These are phyloP conservation scores for Ampelocalamus luodianensis DNA, from an alignment of 176 grass and related monocot species.

Conservation along the genomic window DNA sequence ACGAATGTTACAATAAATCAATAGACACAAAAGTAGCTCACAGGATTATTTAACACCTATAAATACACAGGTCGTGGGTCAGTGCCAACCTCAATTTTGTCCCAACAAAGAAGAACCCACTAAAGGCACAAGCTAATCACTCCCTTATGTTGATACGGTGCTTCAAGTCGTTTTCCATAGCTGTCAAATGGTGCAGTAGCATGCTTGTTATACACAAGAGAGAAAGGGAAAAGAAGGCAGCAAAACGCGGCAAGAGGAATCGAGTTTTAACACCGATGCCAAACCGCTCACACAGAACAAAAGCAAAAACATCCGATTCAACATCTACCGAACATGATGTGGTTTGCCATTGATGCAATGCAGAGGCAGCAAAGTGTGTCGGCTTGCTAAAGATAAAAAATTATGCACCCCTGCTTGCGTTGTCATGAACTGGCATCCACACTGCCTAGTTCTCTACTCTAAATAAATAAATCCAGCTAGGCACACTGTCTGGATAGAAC, in stretches of 20 bases:
- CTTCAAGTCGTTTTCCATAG: neutral
- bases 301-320: neutral
- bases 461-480: neutral
- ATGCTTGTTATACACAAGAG: too few species aligned
- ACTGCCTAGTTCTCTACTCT: too few species aligned
- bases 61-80: too few species aligned
- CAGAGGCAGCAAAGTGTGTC: neutral
- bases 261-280: neutral
- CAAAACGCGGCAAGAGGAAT: neutral
- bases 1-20: too few species aligned
- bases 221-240: neutral
- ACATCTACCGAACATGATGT: slow-evolving; percentile 38
- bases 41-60: too few species aligned
- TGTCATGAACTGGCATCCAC: neutral
- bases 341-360: slow-evolving; percentile 11
- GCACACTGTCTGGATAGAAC: too few species aligned
- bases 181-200: too few species aligned
- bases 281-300: neutral
- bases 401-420: neutral
- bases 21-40: too few species aligned
- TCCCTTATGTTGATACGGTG: neutral
- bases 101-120: too few species aligned
- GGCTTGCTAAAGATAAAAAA: too few species aligned
- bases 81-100: too few species aligned
- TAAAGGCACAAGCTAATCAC: too few species aligned